Conservation (phyloP, 768 basidiomycete species). For the Mycena olivaceomarginata region DNA sequence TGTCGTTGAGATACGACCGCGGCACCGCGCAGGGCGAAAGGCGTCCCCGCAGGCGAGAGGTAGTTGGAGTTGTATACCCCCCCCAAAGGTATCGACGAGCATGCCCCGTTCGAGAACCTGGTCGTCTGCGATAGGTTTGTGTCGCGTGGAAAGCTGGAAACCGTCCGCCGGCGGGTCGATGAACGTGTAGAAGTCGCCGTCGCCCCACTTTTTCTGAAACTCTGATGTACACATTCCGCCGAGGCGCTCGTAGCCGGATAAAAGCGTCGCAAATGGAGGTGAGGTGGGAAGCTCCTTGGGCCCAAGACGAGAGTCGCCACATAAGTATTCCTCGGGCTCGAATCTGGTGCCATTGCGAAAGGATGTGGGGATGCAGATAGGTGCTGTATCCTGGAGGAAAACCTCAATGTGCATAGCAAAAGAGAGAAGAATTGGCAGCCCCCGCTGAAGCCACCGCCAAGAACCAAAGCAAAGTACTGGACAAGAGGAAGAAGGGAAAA, state of each 20-base stretch:
- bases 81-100: neutral
- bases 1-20: too few species aligned
- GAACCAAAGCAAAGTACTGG: neutral
- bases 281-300: conserved; percentile 9
- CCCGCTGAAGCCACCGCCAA: neutral
- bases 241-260: conserved; percentile 30
- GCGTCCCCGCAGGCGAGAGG: too few species aligned
- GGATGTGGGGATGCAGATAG: neutral
- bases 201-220: conserved; percentile 36
- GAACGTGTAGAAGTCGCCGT: conserved; percentile 10
- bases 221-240: conserved; percentile 14
- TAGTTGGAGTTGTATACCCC: too few species aligned
- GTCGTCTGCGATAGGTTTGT: conserved; percentile 31
- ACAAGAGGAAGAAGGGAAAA: neutral
- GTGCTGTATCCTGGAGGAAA: neutral
- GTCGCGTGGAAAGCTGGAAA: conserved; percentile 38
- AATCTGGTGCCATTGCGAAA: conserved; percentile 30
- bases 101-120: conserved; percentile 25
- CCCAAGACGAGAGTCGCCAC: conserved; percentile 34
- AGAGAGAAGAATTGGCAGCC: neutral
- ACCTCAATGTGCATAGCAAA: neutral
- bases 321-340: conserved; percentile 8
- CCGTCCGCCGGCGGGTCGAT: conserved; percentile 18
- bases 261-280: neutral
- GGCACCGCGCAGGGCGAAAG: too few species aligned